phyloP scores from a whole-genome alignment of 768 basidiomycete species.

The Clavulina sp. region DNA sequence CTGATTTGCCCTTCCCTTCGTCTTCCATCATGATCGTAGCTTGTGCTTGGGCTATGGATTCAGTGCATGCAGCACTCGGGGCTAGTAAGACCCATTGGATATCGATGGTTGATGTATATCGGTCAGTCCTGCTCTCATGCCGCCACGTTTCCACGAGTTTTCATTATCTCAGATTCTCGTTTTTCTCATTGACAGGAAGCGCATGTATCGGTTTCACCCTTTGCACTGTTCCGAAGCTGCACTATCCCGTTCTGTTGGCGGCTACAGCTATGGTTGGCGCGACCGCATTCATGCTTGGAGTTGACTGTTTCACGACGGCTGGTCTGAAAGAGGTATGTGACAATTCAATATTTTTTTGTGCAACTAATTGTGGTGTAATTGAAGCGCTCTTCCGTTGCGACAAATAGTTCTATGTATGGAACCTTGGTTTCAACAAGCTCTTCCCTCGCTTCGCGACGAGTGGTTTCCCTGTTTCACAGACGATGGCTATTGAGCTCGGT shows the following conservation, averaged over 20 bases:
- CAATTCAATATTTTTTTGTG: not conserved
- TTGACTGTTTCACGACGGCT: conserved; percentile 85
- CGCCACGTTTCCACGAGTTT: conserved; percentile 2
- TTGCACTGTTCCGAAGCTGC: conserved; percentile 71
- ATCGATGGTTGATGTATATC: conserved; percentile 81
- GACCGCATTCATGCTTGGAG: conserved; percentile 76
- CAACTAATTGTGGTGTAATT: not conserved
- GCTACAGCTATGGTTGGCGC: conserved; percentile 84
- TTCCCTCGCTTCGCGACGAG: conserved; percentile 65
- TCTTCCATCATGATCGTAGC: no score
- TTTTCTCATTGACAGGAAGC: conserved; percentile 28
- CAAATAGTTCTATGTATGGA: conserved; percentile 96
- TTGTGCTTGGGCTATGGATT: conserved; percentile 73
- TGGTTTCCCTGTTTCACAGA: conserved; percentile 68
- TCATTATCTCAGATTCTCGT: conserved; percentile 7
- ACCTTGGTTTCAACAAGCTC: conserved; percentile 65
- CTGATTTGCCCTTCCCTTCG: no score
- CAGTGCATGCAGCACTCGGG: conserved; percentile 75
- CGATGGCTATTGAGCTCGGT: conserved; percentile 87
- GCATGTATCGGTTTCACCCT: conserved; percentile 64
- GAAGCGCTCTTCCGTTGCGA: conserved; percentile 3
- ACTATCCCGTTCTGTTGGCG: conserved; percentile 71
- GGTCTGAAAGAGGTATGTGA: conserved; percentile 70
- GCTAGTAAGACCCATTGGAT: conserved; percentile 54
- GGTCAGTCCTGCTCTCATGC: conserved; percentile 27